Base-by-base conservation (phyloP, 257 asterid genomes). In the Pogostemon cablin region DNA sequence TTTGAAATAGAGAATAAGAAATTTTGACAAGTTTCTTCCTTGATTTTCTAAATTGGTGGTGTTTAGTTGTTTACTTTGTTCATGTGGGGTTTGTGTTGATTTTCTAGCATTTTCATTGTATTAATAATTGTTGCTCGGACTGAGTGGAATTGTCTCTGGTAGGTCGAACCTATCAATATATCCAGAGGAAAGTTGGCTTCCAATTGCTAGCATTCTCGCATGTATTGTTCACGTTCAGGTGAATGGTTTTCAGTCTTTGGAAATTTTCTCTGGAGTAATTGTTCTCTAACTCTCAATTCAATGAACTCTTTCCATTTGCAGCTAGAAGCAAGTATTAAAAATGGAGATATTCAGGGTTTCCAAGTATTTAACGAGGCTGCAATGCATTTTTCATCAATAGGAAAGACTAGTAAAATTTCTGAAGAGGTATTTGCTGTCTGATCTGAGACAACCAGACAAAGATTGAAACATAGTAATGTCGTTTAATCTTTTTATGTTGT, bases 151-250 rank as follows among this genome's bases (percentile, higher is more conserved):
- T 43, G 3, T 69, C 34, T 60, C 62, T 75, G 38, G 40, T 47
- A 91, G 99, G 89, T 72, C 96, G 32, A 88, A 87, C 78, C 81
- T 91, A 65, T 95, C 99, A 17, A 75, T 95, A 67, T 91, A 93
- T 67, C 98, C 97, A 0, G 99, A 95, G 56, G 99, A 95, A 34
- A 91, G 98, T 85, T 95, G 96, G 98, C 83, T 95, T 81, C 99
- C 99, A 46, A 75, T 95, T 67, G 88, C 91, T 53, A 95, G 99
- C 91, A 91, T 95, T 81, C 81, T 91, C 81, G 82, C 89, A 42
- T 86, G 99, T 86, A 86, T 91, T 62, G 49, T 80, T 74, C 99
- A 95, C 82, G 75, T 95, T 75, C 98, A 91, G 97, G 99, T 95
- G 55, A 46, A 56, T 47, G 52, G 52, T 69, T 62, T 66, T 54